Evolutionary conservation across 805 yeast genomes (phyloP).

Genomic region (Saccharomycopsis sp.): DNA sequence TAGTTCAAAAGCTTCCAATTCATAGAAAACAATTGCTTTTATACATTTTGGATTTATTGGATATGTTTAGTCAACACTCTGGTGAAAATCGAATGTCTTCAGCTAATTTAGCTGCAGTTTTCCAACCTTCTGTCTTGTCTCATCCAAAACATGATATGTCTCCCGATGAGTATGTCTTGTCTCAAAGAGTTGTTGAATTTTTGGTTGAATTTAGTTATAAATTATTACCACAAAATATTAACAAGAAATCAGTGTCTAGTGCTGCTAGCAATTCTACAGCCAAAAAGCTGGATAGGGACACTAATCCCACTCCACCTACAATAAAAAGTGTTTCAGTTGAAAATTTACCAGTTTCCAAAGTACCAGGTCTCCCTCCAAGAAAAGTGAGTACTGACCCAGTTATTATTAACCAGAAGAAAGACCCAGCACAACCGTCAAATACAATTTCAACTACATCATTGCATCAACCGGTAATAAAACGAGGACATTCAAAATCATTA

Average conservation of each 20-base stretch:
- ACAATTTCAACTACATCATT: neutral
- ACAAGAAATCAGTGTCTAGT: slow-evolving; percentile 5
- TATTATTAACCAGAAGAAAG: too few relatives aligned
- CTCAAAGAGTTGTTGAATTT: slow-evolving; percentile 82
- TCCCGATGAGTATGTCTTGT: slow-evolving; percentile 84
- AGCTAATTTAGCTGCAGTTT: slow-evolving; percentile 87
- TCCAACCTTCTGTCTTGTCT: slow-evolving; percentile 92
- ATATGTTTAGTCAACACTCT: slow-evolving; percentile 76
- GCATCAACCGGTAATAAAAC: neutral
- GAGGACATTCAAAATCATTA: slow-evolving; percentile 8
- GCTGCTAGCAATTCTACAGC: neutral
- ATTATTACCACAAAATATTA: slow-evolving; percentile 45
- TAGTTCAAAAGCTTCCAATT: slow-evolving; percentile 67
- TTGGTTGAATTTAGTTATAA: slow-evolving; percentile 80
- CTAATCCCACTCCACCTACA: too few relatives aligned
- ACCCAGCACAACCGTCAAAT: too few relatives aligned
- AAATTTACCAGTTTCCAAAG: neutral
- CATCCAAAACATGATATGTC: slow-evolving; percentile 91
- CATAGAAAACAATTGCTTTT: slow-evolving; percentile 75
- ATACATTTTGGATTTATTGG: slow-evolving; percentile 78
- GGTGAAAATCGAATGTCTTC: slow-evolving; percentile 85
- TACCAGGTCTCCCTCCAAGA: neutral
- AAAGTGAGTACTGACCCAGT: neutral
- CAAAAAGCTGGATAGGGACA: too few relatives aligned
- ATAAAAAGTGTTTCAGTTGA: slow-evolving; percentile 4